phyloP scores from a whole-genome alignment of 805 yeast genomes.

The Metschnikowia gelsemii region DNA sequence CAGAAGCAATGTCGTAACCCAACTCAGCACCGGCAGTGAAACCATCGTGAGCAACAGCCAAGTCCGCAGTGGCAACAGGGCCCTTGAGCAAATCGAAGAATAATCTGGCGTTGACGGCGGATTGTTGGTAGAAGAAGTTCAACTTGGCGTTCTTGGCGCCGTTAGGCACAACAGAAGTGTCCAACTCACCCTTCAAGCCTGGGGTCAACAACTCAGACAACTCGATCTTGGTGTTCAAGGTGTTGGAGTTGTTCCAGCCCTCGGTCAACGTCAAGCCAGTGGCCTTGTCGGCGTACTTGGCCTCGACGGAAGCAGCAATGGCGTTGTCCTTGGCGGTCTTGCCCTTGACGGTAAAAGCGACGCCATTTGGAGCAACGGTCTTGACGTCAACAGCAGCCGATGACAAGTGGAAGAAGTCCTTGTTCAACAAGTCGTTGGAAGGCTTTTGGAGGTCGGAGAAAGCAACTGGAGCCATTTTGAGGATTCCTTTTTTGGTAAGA shows the following conservation, averaged over 20 bases:
- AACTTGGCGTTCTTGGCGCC: constrained; percentile 84
- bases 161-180: constrained; percentile 82
- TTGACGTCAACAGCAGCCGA: constrained; percentile 87
- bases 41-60: constrained; percentile 93
- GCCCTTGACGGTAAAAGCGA: constrained; percentile 90
- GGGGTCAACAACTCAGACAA: constrained; percentile 88
- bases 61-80: constrained; percentile 92
- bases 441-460: constrained; percentile 92
- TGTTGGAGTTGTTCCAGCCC: constrained; percentile 96
- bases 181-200: constrained; percentile 90
- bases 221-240: constrained; percentile 90
- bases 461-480: constrained; percentile 66
- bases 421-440: constrained; percentile 84
- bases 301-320: constrained; percentile 85
- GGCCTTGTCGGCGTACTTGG: constrained; percentile 89
- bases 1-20: constrained; percentile 92
- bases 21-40: constrained; percentile 96
- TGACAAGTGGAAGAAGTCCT: constrained; percentile 89
- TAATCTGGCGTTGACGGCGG: constrained; percentile 89
- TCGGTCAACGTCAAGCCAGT: constrained; percentile 92
- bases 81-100: constrained; percentile 94
- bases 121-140: constrained; percentile 88
- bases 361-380: constrained; percentile 95
- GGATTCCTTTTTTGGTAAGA: no score
- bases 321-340: constrained; percentile 78